Evolutionary conservation across 768 basidiomycete species (phyloP).

Genomic region (Myochromella boudieri): DNA sequence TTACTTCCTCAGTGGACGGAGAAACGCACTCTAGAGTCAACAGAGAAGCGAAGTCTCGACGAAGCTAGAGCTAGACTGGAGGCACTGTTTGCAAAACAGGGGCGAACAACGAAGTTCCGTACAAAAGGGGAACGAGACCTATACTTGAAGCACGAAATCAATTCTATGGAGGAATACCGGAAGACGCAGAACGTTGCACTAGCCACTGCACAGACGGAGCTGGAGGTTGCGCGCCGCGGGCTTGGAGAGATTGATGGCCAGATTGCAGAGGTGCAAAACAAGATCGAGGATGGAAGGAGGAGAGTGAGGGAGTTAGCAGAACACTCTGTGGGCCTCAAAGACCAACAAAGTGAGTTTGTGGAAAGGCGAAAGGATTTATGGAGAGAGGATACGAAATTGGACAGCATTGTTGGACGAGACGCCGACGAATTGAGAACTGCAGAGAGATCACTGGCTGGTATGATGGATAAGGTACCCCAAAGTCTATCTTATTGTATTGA

Average conservation of each 20-base stretch:
- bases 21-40: slow-evolving; percentile 45
- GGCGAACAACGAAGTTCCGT: slow-evolving; percentile 81
- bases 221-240: slow-evolving; percentile 45
- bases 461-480: slow-evolving; percentile 95
- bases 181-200: slow-evolving; percentile 56
- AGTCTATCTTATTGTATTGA: not conserved
- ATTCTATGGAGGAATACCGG: slow-evolving; percentile 62
- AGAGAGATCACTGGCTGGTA: slow-evolving; percentile 76
- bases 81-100: slow-evolving; percentile 87
- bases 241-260: slow-evolving; percentile 58
- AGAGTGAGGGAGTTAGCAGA: slow-evolving; percentile 59
- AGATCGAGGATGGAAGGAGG: slow-evolving; percentile 64
- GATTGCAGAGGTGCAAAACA: slow-evolving; percentile 54
- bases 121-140: slow-evolving; percentile 82
- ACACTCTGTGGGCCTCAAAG: slow-evolving; percentile 59
- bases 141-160: slow-evolving; percentile 79
- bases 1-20: slow-evolving; percentile 73
- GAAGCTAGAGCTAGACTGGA: slow-evolving; percentile 69
- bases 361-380: slow-evolving; percentile 92
- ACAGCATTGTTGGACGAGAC: slow-evolving; percentile 73
- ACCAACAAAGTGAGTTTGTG: slow-evolving; percentile 62
- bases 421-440: slow-evolving; percentile 78
- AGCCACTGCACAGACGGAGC: slow-evolving; percentile 49
- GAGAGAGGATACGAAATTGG: slow-evolving; percentile 91
- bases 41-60: slow-evolving; percentile 70